These are phyloP conservation scores for Cryptococcus neoformans DNA, from an alignment of 1,284 basidiomycete species.

Conservation along the genomic window DNA sequence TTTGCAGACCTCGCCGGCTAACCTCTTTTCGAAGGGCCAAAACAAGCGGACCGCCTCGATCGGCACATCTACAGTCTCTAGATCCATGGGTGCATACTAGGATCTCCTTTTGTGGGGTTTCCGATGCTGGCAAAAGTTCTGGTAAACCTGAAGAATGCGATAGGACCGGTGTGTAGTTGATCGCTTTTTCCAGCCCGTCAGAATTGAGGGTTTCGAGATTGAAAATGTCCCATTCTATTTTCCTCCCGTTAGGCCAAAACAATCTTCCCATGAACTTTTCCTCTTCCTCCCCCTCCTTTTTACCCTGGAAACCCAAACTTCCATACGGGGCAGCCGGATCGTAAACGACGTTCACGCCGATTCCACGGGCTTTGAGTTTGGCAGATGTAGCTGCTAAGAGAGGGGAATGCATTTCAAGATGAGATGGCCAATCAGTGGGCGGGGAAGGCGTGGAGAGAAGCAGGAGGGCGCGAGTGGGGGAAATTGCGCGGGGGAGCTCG, in stretches of 20 bases:
- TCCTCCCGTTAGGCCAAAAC: constrained; percentile 33
- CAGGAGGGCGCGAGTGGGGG: constrained; percentile 26
- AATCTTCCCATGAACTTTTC: constrained; percentile 34
- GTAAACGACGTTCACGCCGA: constrained; percentile 38
- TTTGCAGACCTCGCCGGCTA: constrained; percentile 14
- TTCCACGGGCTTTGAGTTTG: constrained; percentile 18
- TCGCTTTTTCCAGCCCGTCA: constrained; percentile 9
- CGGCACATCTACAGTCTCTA: constrained; percentile 70
- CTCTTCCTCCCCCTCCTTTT: constrained; percentile 10
- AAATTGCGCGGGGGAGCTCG: constrained; percentile 29
- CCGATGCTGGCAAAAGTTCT: neutral
- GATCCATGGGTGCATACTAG: constrained; percentile 70
- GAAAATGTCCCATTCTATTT: constrained; percentile 18
- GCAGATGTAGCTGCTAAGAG: constrained; percentile 21
- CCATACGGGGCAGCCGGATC: constrained; percentile 19
- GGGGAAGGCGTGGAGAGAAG: constrained; percentile 37
- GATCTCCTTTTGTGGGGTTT: constrained; percentile 45
- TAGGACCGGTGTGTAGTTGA: constrained; percentile 14
- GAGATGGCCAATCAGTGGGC: constrained; percentile 34
- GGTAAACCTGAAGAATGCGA: too few relatives aligned
- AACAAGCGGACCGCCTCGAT: constrained; percentile 56
- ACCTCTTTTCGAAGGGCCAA: constrained; percentile 48
- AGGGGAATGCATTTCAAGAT: constrained; percentile 34
- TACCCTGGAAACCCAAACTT: neutral
- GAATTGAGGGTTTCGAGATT: constrained; percentile 12